A percentile compares a stretch with the other conserved stretches of the same genome.
Evolutionary conservation across 176 grass and related monocot genomes (phyloP).

Genomic region (Oropetium thomaeum): DNA sequence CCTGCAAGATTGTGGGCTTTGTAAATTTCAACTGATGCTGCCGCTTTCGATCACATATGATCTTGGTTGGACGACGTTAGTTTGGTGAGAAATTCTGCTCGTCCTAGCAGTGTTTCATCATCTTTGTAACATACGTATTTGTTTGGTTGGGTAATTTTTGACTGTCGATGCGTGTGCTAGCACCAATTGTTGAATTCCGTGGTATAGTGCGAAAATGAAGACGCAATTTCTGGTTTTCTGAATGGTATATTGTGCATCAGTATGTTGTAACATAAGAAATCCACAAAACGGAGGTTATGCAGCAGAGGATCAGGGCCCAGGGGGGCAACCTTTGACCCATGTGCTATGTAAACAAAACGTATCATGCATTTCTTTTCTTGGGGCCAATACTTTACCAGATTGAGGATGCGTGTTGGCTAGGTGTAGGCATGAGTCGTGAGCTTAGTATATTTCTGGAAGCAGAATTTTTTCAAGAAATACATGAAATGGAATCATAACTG

Average conservation of each 20-base stretch:
- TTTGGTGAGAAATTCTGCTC: background rate
- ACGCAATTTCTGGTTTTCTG: background rate
- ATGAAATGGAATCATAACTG: too few relatives aligned
- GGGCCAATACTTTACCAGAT: background rate
- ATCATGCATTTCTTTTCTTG: background rate
- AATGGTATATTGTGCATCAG: background rate
- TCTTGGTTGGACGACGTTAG: background rate
- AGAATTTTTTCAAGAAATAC: background rate
- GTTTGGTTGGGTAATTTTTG: background rate
- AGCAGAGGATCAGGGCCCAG: background rate
- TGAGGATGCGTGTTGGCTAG: too few relatives aligned
- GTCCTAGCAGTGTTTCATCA: background rate
- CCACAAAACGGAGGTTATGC: background rate
- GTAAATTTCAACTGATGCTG: background rate
- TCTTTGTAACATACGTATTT: background rate
- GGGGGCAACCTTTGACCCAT: background rate
- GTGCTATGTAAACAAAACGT: background rate
- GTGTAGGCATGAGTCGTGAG: too few relatives aligned
- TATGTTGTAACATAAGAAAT: background rate
- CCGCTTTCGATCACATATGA: background rate
- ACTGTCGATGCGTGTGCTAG: background rate
- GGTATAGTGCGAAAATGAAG: conserved; percentile 13
- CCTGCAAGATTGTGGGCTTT: background rate
- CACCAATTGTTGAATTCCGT: background rate
- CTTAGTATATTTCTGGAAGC: background rate